Base-by-base conservation (phyloP, 2,329 filamentous ascomycete genomes). In the Cladosporium phlei region DNA sequence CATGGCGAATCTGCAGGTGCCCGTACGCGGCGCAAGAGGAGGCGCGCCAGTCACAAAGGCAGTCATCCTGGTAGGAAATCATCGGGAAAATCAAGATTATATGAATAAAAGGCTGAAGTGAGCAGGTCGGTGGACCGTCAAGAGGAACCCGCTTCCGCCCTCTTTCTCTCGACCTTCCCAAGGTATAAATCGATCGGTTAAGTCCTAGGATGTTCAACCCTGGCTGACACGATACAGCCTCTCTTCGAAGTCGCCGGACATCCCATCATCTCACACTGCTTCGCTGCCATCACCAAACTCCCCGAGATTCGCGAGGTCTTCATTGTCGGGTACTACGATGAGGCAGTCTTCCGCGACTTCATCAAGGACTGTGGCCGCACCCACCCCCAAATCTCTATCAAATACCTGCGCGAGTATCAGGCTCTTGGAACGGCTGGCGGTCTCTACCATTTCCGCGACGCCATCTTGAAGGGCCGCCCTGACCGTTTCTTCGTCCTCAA, bases 291-390 rank as follows among this genome's bases (percentile, higher is more conserved):
- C 63, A 83, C 87, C 56, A 94, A 90, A 68, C 87, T 97, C 51
- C 85, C 88, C 61, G 85, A 87, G 63, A 88, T 98, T 69, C 87
- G 89, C 65, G 93, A 98, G 71, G 91, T 98, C 60, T 90, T 93
- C 75, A 84, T 98, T 63, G 94, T 98, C 64, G 93, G 93, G 64
- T 98, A 98, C 80, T 98, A 97, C 70, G 93, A 98, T 67, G 93
- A 97, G 74, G 79, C 82, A 34, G 88, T 97, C 61, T 96, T 97
- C 79, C 86, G 89, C 63, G 90, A 96, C 71, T 97, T 97, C 73
- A 95, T 97, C 76, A 95, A 95, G 71, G 86, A 95, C 66, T 82
- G 89, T 51, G 76, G 82, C 51, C 80, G 80, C 67, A 85, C 88
- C 66, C 95, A 95, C 73, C 88, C 90, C 45, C 80, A 88, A 64